Conservation (phyloP, 805 yeast genomes). For the Sugiyamaella valdiviana region DNA sequence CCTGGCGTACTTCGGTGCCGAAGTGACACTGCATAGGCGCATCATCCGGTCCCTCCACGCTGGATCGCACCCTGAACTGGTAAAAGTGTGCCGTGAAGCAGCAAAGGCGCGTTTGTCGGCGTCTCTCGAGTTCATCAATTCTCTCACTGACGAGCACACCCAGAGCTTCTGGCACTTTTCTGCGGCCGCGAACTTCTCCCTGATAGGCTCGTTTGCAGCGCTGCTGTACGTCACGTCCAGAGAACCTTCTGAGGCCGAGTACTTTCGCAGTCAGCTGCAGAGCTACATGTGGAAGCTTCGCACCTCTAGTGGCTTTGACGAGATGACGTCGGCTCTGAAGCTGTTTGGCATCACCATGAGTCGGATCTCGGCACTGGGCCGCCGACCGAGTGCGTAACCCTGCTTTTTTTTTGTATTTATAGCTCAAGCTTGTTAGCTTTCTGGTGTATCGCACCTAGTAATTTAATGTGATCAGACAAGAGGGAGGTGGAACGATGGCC, state of each 20-base stretch:
- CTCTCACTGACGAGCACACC: conserved; percentile 72
- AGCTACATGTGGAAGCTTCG: conserved; percentile 73
- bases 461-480: too few relatives aligned
- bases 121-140: conserved; percentile 71
- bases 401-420: too few relatives aligned
- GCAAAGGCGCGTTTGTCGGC: conserved; percentile 78
- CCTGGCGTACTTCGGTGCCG: conserved; percentile 83
- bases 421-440: too few relatives aligned
- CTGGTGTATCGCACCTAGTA: too few relatives aligned
- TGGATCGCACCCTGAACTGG: conserved; percentile 47
- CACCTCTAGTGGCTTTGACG: conserved; percentile 69
- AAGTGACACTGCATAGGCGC: conserved; percentile 70
- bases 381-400: background rate
- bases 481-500: too few relatives aligned
- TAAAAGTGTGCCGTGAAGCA: conserved; percentile 71
- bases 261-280: conserved; percentile 61
- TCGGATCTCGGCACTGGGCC: conserved; percentile 53
- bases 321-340: conserved; percentile 66
- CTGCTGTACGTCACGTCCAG: conserved; percentile 62
- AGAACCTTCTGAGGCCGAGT: conserved; percentile 50
- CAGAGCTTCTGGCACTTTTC: conserved; percentile 89
- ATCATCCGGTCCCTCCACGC: conserved; percentile 32
- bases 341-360: conserved; percentile 65
- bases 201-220: conserved; percentile 85
- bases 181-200: conserved; percentile 67